Base-by-base conservation (phyloP, 441 rosid genomes). In the Gossypium gossypioides region DNA sequence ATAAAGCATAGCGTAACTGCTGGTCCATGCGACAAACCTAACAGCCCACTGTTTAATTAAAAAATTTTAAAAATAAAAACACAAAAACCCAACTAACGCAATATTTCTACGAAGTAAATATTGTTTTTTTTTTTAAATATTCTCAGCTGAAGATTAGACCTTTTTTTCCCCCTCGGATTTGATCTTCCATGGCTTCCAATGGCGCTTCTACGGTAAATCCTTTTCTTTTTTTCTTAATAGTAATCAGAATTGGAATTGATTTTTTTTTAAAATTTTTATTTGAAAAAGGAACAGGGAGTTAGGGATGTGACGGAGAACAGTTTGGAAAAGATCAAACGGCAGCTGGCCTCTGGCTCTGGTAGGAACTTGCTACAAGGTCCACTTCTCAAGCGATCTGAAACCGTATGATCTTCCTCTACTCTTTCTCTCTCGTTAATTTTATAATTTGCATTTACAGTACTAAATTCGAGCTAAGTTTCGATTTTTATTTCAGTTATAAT, bases 301-400 rank as follows among this genome's bases (percentile, higher is more conserved):
- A 82, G 79, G 64, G 92, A 84, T 76, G 79, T 79, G 57, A 80
- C 87, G 12, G 95, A 85, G 75, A 91, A 79, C 80, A 92, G 96
- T 81, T 86, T 92, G 84, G 99, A 92, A 75, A 92, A 83, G 92
- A 92, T 92, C 87, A 95, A 95, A 79, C 86, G 98, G 72, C 96
- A 95, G 81, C 71, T 95, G 50, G 96, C 98, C 24, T 87, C 98
- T 2, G 95, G 96, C 80, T 92, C 99, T 62, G 95, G 95, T 59
- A 80, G 96, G 71, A 88, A 84, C 72, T 83, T 91, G 83, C 81
- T 95, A 67, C 97, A 92, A 79, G 98, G 97, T 44, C 99, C 99
- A 2, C 96, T 95, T 72, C 93, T 84, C 75, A 95, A 92, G 87
- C 95, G 97, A 81, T 95, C 98, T 46, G 99, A 92, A 85, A 92